phyloP scores from a whole-genome alignment of 345 rosid genomes.

The Noccaea caerulescens region DNA sequence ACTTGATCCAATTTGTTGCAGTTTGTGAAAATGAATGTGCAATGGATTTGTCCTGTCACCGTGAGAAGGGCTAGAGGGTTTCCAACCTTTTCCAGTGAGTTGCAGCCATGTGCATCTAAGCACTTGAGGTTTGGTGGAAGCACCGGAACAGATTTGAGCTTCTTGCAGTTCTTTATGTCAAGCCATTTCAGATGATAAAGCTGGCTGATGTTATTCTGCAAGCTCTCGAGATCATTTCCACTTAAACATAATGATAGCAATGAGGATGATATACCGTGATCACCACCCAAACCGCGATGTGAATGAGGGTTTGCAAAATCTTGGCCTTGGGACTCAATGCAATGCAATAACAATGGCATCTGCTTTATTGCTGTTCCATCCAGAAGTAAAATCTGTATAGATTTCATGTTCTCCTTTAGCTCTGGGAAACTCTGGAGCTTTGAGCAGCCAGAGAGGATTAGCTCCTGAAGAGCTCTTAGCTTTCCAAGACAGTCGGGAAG shows the following conservation, averaged over 20 bases:
- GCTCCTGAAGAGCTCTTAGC: conserved; percentile 10
- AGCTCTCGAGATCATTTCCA: not conserved
- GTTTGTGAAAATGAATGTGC: conserved; percentile 20
- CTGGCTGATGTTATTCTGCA: conserved; percentile 1
- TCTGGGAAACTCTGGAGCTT: conserved; percentile 12
- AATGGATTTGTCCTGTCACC: not conserved
- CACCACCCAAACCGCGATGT: not conserved
- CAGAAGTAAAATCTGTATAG: not conserved
- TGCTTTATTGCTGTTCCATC: conserved; percentile 14
- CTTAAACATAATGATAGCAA: conserved; percentile 9
- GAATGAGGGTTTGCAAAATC: not conserved
- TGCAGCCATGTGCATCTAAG: conserved; percentile 31
- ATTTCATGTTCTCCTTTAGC: not conserved
- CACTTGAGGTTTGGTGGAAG: conserved; percentile 32
- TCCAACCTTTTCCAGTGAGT: not conserved
- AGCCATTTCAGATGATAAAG: conserved; percentile 24
- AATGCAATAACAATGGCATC: not conserved
- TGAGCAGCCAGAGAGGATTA: conserved; percentile 21
- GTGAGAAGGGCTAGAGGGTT: conserved; percentile 7
- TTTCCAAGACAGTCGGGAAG: conserved; percentile 3
- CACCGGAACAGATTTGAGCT: conserved; percentile 16
- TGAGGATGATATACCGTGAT: not conserved
- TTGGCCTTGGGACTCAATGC: not conserved
- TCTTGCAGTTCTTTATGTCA: conserved; percentile 17
- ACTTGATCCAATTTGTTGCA: conserved; percentile 22